Evolutionary conservation across 225 moss, liverwort and hornwort genomes (phyloP).

Genomic region (Polytrichum formosum): DNA sequence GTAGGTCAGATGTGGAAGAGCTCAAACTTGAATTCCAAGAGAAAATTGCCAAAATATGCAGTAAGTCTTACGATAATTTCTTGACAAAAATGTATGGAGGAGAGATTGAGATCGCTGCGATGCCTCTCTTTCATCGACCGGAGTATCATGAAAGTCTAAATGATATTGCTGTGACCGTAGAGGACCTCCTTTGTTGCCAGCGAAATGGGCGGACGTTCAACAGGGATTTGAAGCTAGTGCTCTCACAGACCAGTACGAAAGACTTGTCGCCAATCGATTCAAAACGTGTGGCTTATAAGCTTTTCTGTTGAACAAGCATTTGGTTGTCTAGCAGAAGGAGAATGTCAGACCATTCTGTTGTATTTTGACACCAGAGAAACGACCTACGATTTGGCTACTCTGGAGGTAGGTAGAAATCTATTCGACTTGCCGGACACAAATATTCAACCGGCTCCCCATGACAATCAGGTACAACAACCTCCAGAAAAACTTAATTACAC

Average conservation of each 20-base stretch:
- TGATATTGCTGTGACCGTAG: slow-evolving; percentile 21
- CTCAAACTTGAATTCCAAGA: slow-evolving; percentile 26
- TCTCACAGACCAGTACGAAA: too few species aligned
- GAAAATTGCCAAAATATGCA: slow-evolving; percentile 39
- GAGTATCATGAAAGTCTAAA: slow-evolving; percentile 38
- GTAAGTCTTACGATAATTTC: slow-evolving; percentile 28
- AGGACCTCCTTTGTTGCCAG: slow-evolving; percentile 14
- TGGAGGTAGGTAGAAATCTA: slow-evolving; percentile 1
- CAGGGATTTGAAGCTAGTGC: too few species aligned
- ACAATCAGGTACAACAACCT: slow-evolving; percentile 1
- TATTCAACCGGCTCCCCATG: too few species aligned
- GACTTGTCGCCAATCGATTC: too few species aligned
- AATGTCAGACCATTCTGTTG: slow-evolving; percentile 4
- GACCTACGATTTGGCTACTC: slow-evolving; percentile 13
- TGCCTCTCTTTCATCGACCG: slow-evolving; percentile 34
- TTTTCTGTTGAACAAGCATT: slow-evolving; percentile 28
- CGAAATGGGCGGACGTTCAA: slow-evolving; percentile 6
- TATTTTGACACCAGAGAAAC: slow-evolving; percentile 33
- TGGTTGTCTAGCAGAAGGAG: slow-evolving; percentile 25
- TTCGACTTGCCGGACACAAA: too few species aligned
- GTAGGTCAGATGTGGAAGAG: slow-evolving; percentile 38
- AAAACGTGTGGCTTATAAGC: too few species aligned
- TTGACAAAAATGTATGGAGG: slow-evolving; percentile 47
- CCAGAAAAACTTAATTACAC: neutral
- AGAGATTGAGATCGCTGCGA: slow-evolving; percentile 27